Conservation (phyloP, 73 alveolate genomes). For the Paraurostyla sp. region DNA sequence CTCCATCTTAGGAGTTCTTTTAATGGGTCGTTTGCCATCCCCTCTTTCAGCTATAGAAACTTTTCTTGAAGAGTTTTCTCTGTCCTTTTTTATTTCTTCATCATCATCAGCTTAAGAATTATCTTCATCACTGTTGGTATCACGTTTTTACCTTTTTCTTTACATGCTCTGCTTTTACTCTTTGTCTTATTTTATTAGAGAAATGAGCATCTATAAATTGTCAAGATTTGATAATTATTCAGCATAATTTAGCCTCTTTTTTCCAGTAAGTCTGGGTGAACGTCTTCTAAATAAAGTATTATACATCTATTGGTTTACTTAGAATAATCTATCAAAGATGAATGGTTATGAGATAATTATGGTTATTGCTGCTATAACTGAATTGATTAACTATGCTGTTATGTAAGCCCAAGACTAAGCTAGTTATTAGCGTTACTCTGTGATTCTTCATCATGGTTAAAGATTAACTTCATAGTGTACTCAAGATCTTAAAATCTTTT, state of each 20-base stretch:
- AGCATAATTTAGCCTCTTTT: slow-evolving; percentile 23
- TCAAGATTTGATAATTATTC: background rate
- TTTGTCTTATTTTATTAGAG: slow-evolving; percentile 4
- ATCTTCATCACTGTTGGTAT: background rate
- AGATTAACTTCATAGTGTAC: slow-evolving; percentile 53
- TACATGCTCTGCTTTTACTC: background rate
- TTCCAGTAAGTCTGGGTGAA: slow-evolving; percentile 17
- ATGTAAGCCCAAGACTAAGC: slow-evolving; percentile 1
- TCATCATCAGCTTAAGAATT: background rate
- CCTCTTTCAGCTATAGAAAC: background rate
- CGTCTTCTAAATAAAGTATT: background rate
- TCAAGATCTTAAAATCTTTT: slow-evolving; percentile 42
- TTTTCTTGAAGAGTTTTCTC: background rate
- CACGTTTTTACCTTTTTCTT: background rate
- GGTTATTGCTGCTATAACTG: background rate
- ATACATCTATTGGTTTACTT: background rate
- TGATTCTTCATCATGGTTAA: slow-evolving; percentile 58
- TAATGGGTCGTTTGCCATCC: slow-evolving; percentile 42
- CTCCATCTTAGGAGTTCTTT: slow-evolving; percentile 47
- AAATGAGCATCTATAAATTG: background rate
- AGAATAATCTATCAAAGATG: background rate
- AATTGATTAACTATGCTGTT: background rate
- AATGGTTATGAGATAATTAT: background rate
- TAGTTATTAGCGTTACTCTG: background rate
- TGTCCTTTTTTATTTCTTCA: background rate